Evolutionary conservation across 164 flowering plant genomes (phyloP).

Genomic region (Liriodendron chinense): DNA sequence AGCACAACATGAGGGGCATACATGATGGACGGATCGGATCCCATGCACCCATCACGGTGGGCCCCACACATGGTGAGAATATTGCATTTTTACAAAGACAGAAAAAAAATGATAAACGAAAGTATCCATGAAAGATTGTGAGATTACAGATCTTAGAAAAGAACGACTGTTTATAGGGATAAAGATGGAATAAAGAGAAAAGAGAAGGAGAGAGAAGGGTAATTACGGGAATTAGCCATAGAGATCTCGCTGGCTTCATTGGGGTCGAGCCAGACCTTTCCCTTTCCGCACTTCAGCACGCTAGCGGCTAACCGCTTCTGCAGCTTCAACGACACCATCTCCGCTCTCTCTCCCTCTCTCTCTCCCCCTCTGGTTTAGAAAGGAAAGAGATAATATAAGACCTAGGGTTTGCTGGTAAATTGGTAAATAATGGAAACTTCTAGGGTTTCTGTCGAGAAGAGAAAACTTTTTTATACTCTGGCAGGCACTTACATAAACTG

Average conservation of each 20-base stretch:
- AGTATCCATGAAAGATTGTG: too few relatives aligned
- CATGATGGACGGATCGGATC: too few relatives aligned
- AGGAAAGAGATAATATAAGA: background rate
- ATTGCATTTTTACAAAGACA: too few relatives aligned
- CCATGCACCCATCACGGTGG: too few relatives aligned
- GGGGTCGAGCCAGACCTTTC: slow-evolving; percentile 48
- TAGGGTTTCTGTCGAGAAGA: background rate
- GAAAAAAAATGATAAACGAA: too few relatives aligned
- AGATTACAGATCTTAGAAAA: too few relatives aligned
- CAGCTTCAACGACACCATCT: slow-evolving; percentile 41
- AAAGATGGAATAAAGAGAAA: too few relatives aligned
- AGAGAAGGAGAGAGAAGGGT: background rate
- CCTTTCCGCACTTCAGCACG: slow-evolving; percentile 39
- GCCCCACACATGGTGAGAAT: too few relatives aligned
- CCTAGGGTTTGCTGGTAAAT: background rate
- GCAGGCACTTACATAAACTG: too few relatives aligned
- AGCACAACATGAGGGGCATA: too few relatives aligned
- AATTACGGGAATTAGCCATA: slow-evolving; percentile 41
- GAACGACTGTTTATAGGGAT: too few relatives aligned
- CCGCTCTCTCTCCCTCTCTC: background rate
- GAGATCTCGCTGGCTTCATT: slow-evolving; percentile 41
- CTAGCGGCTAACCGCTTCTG: slow-evolving; percentile 43
- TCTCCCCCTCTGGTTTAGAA: background rate
- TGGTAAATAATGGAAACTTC: background rate
- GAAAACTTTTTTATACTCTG: too few relatives aligned